These are phyloP conservation scores for Fusarium robinianum DNA, from an alignment of 2,329 filamentous ascomycete species.

Conservation along the genomic window DNA sequence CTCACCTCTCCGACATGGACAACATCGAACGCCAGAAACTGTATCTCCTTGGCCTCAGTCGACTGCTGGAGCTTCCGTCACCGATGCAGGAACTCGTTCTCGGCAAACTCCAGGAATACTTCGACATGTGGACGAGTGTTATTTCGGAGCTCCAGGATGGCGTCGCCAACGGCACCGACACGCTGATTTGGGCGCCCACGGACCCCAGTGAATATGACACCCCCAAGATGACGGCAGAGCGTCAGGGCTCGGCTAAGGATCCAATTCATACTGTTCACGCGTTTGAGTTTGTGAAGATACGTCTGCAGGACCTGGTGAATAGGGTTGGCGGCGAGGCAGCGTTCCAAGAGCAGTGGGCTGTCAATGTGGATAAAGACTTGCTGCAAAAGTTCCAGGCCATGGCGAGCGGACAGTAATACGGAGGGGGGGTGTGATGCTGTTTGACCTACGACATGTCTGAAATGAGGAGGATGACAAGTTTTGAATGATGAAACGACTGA, in stretches of 20 bases:
- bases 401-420: conserved; percentile 31
- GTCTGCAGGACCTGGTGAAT: conserved; percentile 62
- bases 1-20: conserved; percentile 69
- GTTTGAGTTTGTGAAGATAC: conserved; percentile 65
- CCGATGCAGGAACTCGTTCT: conserved; percentile 63
- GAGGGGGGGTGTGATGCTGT: background rate
- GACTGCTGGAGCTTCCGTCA: conserved; percentile 67
- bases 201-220: conserved; percentile 59
- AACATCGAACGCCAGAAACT: conserved; percentile 70
- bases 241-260: conserved; percentile 61
- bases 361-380: conserved; percentile 77
- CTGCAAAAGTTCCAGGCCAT: conserved; percentile 61
- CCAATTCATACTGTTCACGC: conserved; percentile 69
- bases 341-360: conserved; percentile 71
- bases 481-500: conserved; percentile 26
- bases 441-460: conserved; percentile 4
- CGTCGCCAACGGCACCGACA: conserved; percentile 55
- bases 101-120: conserved; percentile 69
- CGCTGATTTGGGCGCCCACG: conserved; percentile 52
- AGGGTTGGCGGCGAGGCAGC: conserved; percentile 64
- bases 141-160: conserved; percentile 68
- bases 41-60: conserved; percentile 72
- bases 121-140: conserved; percentile 75
- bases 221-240: conserved; percentile 57
- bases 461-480: conserved; percentile 15